Percentiles rank a stretch among this genome's conserved stretches.
Conservation (phyloP, 2,329 filamentous ascomycete genomes). For the Colletotrichum lentis region DNA sequence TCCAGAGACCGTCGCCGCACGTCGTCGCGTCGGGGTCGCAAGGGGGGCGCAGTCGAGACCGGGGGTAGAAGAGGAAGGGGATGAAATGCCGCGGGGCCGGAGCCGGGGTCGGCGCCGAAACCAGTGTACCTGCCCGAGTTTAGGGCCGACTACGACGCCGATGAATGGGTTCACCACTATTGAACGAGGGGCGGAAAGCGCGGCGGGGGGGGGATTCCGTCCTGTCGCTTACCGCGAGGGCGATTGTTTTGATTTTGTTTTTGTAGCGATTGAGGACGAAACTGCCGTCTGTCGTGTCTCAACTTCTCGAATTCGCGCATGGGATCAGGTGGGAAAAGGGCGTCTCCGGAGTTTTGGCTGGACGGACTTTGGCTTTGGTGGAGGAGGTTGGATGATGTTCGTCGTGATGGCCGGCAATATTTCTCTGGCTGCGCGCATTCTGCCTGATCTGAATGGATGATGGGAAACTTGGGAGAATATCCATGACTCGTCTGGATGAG, state of each 20-base stretch:
- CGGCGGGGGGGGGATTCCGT: not conserved
- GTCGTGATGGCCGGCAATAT: no score
- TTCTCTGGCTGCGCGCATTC: not conserved
- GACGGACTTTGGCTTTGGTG: no score
- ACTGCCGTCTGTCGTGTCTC: no score
- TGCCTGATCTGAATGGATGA: not conserved
- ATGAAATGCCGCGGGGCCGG: no score
- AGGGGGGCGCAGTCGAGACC: not conserved
- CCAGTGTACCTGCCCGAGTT: slow-evolving; percentile 15
- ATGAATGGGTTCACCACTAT: not conserved
- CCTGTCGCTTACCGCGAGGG: not conserved
- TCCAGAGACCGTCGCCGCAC: slow-evolving; percentile 4
- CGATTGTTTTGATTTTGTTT: no score
- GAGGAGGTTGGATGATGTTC: no score
- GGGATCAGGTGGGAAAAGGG: no score
- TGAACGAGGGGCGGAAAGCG: not conserved
- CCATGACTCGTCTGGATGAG: not conserved
- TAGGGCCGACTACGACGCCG: not conserved
- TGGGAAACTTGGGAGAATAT: not conserved
- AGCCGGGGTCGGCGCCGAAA: not conserved
- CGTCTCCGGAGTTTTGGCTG: no score
- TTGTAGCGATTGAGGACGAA: not conserved
- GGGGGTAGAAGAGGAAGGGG: no score
- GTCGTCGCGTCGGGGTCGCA: not conserved
- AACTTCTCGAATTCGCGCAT: no score